A percentile compares a stretch with the other conserved stretches of the same genome.
Conservation (phyloP, 1,284 basidiomycete genomes). For the Ceratobasidium sp. region DNA sequence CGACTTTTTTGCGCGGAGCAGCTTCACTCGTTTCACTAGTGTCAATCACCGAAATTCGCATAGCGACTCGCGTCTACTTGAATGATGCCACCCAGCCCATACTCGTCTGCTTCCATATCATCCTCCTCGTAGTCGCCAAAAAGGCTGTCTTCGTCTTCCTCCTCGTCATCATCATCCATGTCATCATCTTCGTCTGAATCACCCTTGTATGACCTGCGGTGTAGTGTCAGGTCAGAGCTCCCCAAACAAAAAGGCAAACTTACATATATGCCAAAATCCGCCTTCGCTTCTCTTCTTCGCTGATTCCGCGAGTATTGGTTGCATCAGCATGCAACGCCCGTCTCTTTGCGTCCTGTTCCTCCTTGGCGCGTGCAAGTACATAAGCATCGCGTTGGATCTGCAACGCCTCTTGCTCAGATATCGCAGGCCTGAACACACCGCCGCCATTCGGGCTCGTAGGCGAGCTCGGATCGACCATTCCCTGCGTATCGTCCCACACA, state of each 20-base stretch:
- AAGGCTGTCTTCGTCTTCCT: constrained; percentile 17
- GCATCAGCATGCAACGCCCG: constrained; percentile 16
- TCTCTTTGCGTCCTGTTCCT: constrained; percentile 10
- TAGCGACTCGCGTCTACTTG: constrained; percentile 30
- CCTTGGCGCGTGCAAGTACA: constrained; percentile 17
- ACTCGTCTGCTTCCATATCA: constrained; percentile 32
- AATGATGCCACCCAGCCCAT: constrained; percentile 32
- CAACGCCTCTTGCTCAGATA: constrained; percentile 24
- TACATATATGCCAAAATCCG: constrained; percentile 25
- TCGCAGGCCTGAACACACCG: constrained; percentile 12
- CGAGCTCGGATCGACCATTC: constrained; percentile 25
- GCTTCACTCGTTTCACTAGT: background rate
- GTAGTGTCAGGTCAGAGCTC: background rate
- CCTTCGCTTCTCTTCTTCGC: constrained; percentile 15
- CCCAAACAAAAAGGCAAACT: background rate
- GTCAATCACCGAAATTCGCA: constrained; percentile 32
- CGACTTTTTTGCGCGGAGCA: constrained; percentile 11
- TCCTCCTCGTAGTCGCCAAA: constrained; percentile 30
- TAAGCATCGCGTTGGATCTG: constrained; percentile 31
- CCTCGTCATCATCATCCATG: background rate
- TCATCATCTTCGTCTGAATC: constrained; percentile 28
- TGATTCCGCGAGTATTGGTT: constrained; percentile 34
- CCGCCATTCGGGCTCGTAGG: constrained; percentile 9
- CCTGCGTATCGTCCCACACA: background rate
- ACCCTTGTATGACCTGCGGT: constrained; percentile 15